Evolutionary conservation across 352 stramenopile genomes (phyloP), one percentile per base, ranked within the genome.

Genomic region (Globisporangium cystogenes): DNA sequence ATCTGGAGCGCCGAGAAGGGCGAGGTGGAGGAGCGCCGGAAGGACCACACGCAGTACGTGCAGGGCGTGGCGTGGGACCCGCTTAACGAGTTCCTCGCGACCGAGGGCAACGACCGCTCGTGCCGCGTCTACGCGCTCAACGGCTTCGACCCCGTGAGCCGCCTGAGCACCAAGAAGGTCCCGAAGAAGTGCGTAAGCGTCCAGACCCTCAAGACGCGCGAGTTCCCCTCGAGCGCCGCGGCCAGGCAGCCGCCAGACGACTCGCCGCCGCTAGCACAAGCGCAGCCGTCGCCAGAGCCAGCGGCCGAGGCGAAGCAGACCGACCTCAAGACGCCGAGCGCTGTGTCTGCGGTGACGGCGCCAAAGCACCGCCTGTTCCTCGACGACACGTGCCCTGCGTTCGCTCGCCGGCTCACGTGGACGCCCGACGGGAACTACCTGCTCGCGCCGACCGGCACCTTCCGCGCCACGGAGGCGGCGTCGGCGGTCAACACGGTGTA

Each of bases 1-100:
- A 87, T 98, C 42, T 98, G 82, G 74, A 86, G 97, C 73, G 66
- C 85, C 8, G 69, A 82, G 35, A 88, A 76, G 31, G 74, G 75
- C 37, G 67, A 90, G 49, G 62, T 95, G 66, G 63, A 93, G 59
- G 91, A 93, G 72, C 66, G 72, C 31, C 64, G 89, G 72, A 82
- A 90, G 48, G 95, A 99, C 67, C 96, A 99, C 67, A 95, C 76
- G 40, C 87, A 98, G 63, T 99, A 97, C 69, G 93, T 98, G 44
- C 95, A 98, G 68, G 96, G 96, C 39, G 94, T 97, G n/a, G 76
- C 89, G 2, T 98, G 93, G 75, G 96, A 99, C 68, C 96, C 96
- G 10, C 83, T 97, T 14, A 96, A 91, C 21, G 86, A 98, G 39
- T 98, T 96, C 48, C 68, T 98, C 36, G 88, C 96, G 3, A 98